Conservation (phyloP, 305 asterid genomes). For the Fraxinus sp. region DNA sequence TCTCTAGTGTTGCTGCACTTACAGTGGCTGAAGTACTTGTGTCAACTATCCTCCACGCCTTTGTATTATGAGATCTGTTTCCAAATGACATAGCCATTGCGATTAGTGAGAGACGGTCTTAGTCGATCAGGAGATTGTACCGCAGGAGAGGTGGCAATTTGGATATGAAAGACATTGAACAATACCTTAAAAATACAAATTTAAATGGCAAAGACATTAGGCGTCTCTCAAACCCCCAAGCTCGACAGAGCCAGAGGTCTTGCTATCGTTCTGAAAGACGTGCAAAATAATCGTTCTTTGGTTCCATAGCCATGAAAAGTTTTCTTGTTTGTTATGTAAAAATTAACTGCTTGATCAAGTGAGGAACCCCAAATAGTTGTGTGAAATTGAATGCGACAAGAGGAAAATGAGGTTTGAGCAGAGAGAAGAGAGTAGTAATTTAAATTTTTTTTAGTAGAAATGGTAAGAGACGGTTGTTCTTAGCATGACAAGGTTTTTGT, state of each 20-base stretch:
- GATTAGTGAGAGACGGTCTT: conserved; percentile 46
- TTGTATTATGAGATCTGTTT: conserved; percentile 57
- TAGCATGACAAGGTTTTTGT: neutral
- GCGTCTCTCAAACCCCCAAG: conserved; percentile 21
- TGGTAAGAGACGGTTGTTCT: neutral
- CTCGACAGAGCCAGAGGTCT: neutral
- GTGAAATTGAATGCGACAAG: neutral
- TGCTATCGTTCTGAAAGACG: neutral
- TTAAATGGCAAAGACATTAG: conserved; percentile 28
- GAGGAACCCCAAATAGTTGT: neutral
- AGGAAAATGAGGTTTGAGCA: neutral
- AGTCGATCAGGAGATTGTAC: conserved; percentile 40
- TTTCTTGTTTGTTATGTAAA: neutral
- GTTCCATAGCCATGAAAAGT: neutral
- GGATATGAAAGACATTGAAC: conserved; percentile 33
- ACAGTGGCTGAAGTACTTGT: no score
- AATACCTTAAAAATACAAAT: conserved; percentile 40
- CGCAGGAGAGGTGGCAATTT: conserved; percentile 40
- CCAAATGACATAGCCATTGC: conserved; percentile 78
- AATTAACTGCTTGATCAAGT: neutral
- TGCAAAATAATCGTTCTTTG: neutral
- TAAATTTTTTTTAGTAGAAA: neutral
- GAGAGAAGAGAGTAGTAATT: neutral
- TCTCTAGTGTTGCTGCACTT: conserved; percentile 42
- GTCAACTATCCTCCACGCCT: neutral